Conservation (phyloP, 2,329 filamentous ascomycete species). For the Diaporthe citriasiana region DNA sequence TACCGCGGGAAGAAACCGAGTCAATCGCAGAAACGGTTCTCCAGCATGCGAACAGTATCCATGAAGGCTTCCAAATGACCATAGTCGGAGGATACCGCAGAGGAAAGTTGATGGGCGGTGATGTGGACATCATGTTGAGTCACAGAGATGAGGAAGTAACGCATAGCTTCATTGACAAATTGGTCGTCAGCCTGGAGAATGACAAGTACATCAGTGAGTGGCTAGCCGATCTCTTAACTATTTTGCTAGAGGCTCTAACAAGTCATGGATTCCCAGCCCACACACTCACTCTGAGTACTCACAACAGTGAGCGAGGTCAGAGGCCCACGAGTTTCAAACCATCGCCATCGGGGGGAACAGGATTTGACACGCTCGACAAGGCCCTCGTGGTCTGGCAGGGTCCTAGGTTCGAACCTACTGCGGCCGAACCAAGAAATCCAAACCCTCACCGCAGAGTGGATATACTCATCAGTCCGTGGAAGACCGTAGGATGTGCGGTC, state of each 20-base stretch:
- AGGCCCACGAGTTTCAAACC: conserved; percentile 65
- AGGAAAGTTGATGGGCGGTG: conserved; percentile 80
- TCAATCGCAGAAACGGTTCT: conserved; percentile 75
- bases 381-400: conserved; percentile 94
- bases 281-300: conserved; percentile 78
- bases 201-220: conserved; percentile 73
- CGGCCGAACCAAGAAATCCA: conserved; percentile 68
- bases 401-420: conserved; percentile 61
- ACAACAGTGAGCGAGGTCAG: conserved; percentile 81
- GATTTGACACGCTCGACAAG: conserved; percentile 93
- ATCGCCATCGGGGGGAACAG: conserved; percentile 60
- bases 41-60: conserved; percentile 74
- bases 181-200: conserved; percentile 79
- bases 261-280: conserved; percentile 63
- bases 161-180: conserved; percentile 75
- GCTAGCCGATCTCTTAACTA: too few species aligned
- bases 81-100: conserved; percentile 87
- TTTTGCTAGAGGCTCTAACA: not conserved
- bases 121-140: conserved; percentile 88
- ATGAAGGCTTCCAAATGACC: conserved; percentile 66
- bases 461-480: conserved; percentile 92
- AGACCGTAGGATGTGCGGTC: conserved; percentile 88
- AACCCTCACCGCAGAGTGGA: conserved; percentile 89
- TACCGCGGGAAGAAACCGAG: conserved; percentile 82
- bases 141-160: conserved; percentile 81